phyloP scores from a whole-genome alignment of 2,329 filamentous ascomycete species.

The Penicillium olsonii region DNA sequence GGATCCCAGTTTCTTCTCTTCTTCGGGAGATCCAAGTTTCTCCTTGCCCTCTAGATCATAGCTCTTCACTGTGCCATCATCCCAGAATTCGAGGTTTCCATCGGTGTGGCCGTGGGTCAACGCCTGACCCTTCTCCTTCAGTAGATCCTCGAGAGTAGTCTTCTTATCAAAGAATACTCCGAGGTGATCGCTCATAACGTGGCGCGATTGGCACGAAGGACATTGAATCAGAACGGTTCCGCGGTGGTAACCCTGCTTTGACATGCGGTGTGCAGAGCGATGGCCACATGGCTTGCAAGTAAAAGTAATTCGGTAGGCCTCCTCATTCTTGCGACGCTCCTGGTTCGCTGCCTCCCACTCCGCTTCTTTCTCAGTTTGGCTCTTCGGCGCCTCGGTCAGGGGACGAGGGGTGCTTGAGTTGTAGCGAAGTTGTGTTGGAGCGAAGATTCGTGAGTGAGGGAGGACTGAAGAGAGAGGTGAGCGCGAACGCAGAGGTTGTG shows the following conservation, averaged over 20 bases:
- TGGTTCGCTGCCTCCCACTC: conserved; percentile 38
- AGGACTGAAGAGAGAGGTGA: conserved; percentile 5
- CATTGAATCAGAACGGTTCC: conserved; percentile 89
- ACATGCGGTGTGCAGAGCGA: conserved; percentile 80
- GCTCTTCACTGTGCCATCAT: conserved; percentile 60
- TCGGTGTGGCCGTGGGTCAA: conserved; percentile 76
- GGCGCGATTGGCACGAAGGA: conserved; percentile 79
- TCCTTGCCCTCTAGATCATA: conserved; percentile 15
- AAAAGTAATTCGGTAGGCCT: conserved; percentile 84
- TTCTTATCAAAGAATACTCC: conserved; percentile 55
- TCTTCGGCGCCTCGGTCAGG: conserved; percentile 35
- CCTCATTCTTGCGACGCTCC: conserved; percentile 49
- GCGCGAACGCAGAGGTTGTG: conserved; percentile 11
- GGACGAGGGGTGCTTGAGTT: conserved; percentile 35
- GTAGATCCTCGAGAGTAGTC: conserved; percentile 46
- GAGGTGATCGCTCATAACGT: conserved; percentile 90
- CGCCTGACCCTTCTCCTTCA: conserved; percentile 59
- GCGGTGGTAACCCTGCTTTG: conserved; percentile 92
- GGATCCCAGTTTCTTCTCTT: conserved; percentile 9
- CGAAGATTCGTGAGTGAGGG: conserved; percentile 6
- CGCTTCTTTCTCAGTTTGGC: conserved; percentile 30
- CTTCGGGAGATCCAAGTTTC: conserved; percentile 6
- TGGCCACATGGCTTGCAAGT: conserved; percentile 84
- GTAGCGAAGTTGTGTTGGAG: conserved; percentile 21
- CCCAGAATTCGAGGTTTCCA: conserved; percentile 92